These are phyloP conservation scores for Ustilago loliicola DNA, from an alignment of 1,284 basidiomycete genomes.

Conservation along the genomic window DNA sequence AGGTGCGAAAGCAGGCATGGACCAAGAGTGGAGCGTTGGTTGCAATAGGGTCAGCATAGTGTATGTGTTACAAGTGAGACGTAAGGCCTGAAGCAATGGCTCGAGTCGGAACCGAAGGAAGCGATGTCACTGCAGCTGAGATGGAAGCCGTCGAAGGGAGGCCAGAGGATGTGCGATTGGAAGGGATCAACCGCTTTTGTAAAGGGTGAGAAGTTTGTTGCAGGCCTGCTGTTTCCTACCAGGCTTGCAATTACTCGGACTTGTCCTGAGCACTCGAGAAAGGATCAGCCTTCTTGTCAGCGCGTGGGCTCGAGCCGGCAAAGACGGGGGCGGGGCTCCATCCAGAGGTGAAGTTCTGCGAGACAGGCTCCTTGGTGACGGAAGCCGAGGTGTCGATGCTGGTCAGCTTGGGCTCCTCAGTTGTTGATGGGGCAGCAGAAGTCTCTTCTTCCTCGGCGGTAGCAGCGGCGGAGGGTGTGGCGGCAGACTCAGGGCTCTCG, in stretches of 20 bases:
- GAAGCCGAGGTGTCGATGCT: constrained; percentile 39
- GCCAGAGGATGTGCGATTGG: background rate
- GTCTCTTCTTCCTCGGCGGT: constrained; percentile 9
- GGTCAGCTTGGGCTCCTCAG: constrained; percentile 29
- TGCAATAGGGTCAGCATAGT: constrained; percentile 4
- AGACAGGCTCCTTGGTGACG: constrained; percentile 8
- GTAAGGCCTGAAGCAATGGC: background rate
- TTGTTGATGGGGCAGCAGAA: background rate
- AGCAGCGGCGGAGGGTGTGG: constrained; percentile 13
- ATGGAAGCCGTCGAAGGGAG: background rate
- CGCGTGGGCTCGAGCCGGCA: constrained; percentile 30
- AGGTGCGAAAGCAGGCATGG: background rate
- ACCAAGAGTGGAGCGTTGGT: constrained; percentile 10
- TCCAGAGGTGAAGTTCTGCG: constrained; percentile 35
- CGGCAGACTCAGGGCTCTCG: constrained; percentile 22
- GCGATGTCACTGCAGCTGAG: background rate
- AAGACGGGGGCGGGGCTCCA: constrained; percentile 47
- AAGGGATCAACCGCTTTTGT: background rate
- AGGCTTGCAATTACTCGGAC: background rate
- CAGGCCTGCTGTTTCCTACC: too few species aligned
- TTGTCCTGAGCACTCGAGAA: constrained; percentile 13
- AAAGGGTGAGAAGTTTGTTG: background rate
- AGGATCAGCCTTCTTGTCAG: constrained; percentile 27
- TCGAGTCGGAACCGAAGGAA: background rate
- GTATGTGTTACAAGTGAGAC: constrained; percentile 8